A percentile compares a stretch with the other conserved stretches of the same genome.
phyloP scores from a whole-genome alignment of 78 protist genomes.

The Protostelium mycophagum region DNA sequence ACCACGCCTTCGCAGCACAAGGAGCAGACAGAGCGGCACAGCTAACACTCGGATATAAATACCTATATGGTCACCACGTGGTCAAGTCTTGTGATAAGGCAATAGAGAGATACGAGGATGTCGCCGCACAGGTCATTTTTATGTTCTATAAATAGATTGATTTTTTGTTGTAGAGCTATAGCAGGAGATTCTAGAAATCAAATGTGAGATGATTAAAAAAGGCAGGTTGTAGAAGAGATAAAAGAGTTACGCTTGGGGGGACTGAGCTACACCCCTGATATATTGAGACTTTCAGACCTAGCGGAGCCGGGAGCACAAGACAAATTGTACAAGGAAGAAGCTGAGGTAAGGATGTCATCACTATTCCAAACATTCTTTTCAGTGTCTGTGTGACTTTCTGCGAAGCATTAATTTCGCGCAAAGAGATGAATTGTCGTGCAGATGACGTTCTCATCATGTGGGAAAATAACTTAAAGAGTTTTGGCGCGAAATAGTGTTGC shows the following conservation, averaged over 20 bases:
- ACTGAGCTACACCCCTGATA: conserved; percentile 4
- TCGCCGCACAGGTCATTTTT: conserved; percentile 35
- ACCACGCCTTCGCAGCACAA: conserved; percentile 61
- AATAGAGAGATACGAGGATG: conserved; percentile 41
- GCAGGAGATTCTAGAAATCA: no score
- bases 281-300: not conserved
- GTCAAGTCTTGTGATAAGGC: conserved; percentile 53
- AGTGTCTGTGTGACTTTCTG: no score
- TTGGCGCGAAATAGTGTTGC: no score
- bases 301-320: not conserved
- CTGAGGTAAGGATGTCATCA: not conserved
- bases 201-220: conserved; percentile 10
- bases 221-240: not conserved
- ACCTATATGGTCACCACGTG: conserved; percentile 65
- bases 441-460: no score
- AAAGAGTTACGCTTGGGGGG: not conserved
- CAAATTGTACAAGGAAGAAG: not conserved
- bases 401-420: no score
- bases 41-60: conserved; percentile 59
- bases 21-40: conserved; percentile 48
- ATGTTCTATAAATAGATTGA: no score
- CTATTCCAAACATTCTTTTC: no score
- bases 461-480: no score
- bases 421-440: no score
- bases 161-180: no score